Percentiles rank a stretch among this genome's conserved stretches.
Conservation (phyloP, 2,329 filamentous ascomycete genomes). For the Aureobasidium leucospermi region DNA sequence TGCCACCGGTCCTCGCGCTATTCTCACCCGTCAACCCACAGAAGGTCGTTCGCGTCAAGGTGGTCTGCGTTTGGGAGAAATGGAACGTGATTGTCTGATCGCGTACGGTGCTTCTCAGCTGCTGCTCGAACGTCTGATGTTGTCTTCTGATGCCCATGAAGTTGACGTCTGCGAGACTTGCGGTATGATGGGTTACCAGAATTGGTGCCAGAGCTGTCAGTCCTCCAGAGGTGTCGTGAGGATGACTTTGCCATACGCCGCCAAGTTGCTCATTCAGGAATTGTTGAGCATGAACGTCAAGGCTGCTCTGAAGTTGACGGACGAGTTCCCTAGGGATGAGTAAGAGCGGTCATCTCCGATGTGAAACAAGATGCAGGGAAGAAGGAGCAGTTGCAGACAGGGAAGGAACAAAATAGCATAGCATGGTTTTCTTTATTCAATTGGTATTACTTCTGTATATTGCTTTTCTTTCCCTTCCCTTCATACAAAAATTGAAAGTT, state of each 20-base stretch:
- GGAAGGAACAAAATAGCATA: not conserved
- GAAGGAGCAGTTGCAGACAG: not conserved
- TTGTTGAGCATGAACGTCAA: conserved; percentile 98
- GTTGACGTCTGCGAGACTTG: conserved; percentile 93
- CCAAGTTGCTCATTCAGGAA: conserved; percentile 93
- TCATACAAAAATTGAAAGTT: no score
- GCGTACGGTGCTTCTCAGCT: conserved; percentile 93
- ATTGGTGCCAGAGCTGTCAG: conserved; percentile 90
- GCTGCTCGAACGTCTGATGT: conserved; percentile 87
- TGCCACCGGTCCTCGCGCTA: conserved; percentile 79
- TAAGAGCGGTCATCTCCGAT: not conserved
- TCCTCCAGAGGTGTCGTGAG: conserved; percentile 75
- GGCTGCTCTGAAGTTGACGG: conserved; percentile 79
- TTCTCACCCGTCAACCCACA: conserved; percentile 89
- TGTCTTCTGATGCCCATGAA: conserved; percentile 80
- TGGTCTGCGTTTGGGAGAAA: conserved; percentile 88
- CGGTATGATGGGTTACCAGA: conserved; percentile 90
- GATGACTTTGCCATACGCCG: conserved; percentile 97
- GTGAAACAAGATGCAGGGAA: not conserved
- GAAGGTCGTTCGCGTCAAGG: conserved; percentile 91
- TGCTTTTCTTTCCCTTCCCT: no score
- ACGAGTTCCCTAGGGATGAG: conserved; percentile 66
- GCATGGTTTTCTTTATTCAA: not conserved
- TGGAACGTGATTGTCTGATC: conserved; percentile 97
- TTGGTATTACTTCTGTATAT: no score